Evolutionary conservation across 306 rosid genomes (phyloP).

Genomic region (Morella rubra): DNA sequence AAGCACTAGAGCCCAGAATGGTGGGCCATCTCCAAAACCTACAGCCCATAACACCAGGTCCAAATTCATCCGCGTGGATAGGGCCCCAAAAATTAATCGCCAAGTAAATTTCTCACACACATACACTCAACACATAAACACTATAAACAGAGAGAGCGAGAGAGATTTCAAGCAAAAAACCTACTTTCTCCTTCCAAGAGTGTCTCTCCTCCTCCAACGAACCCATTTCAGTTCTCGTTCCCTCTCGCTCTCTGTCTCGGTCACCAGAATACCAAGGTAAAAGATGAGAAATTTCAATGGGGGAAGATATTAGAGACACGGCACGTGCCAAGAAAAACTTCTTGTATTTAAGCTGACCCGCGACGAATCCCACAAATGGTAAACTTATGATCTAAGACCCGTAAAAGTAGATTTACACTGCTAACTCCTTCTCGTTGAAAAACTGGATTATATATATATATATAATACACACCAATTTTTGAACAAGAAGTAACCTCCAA

Average conservation of each 20-base stretch:
- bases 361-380: background rate
- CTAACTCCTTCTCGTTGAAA: too few species aligned
- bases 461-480: too few species aligned
- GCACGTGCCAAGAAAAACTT: background rate
- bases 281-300: too few species aligned
- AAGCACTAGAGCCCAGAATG: too few species aligned
- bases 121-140: too few species aligned
- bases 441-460: too few species aligned
- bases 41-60: too few species aligned
- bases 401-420: background rate
- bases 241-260: background rate
- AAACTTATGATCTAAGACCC: too few species aligned
- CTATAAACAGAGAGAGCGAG: background rate
- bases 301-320: background rate
- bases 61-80: background rate
- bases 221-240: slow-evolving; percentile 34
- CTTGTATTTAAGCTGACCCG: background rate
- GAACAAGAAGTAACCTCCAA: too few species aligned
- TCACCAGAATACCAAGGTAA: background rate
- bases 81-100: too few species aligned
- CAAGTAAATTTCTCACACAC: background rate
- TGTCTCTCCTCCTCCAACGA: slow-evolving; percentile 43
- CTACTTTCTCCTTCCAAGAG: slow-evolving; percentile 52
- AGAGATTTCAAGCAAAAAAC: slow-evolving; percentile 20
- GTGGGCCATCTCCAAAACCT: background rate